Conservation (phyloP, 2,329 filamentous ascomycete genomes). For the Scedosporium dehoogii region DNA sequence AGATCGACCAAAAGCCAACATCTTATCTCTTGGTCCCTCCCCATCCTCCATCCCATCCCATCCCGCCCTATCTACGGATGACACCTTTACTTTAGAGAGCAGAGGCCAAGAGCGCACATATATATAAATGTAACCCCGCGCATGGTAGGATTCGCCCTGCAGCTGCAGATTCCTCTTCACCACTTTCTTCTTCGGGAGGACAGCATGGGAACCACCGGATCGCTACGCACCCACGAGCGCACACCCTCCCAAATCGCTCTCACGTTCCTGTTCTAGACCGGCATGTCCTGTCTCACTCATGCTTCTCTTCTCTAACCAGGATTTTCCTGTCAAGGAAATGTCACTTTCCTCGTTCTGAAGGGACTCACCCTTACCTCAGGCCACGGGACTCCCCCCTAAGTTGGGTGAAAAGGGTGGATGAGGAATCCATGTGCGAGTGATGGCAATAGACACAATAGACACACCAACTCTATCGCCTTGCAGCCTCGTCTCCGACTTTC, state of each 20-base stretch:
- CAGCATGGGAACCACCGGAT: neutral
- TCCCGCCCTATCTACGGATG: neutral
- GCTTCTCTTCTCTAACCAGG: neutral
- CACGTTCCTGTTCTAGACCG: neutral
- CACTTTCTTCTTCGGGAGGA: neutral
- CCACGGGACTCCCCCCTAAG: neutral
- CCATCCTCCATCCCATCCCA: neutral
- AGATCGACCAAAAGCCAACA: neutral
- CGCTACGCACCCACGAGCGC: neutral
- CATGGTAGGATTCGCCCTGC: neutral
- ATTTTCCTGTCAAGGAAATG: neutral
- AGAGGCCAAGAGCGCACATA: neutral
- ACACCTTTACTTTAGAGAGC: neutral
- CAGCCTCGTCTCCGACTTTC: neutral
- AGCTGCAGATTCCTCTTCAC: neutral
- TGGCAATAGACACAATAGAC: too few species aligned
- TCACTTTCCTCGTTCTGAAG: neutral
- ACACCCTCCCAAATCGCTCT: neutral
- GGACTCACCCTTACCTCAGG: neutral
- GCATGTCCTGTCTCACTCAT: neutral
- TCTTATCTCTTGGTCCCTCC: neutral
- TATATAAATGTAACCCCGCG: neutral
- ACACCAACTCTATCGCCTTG: neutral
- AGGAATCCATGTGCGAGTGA: neutral
- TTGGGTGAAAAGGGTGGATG: neutral